These are phyloP conservation scores for Cordyceps militaris DNA, from an alignment of 2,329 filamentous ascomycete species.

Conservation along the genomic window DNA sequence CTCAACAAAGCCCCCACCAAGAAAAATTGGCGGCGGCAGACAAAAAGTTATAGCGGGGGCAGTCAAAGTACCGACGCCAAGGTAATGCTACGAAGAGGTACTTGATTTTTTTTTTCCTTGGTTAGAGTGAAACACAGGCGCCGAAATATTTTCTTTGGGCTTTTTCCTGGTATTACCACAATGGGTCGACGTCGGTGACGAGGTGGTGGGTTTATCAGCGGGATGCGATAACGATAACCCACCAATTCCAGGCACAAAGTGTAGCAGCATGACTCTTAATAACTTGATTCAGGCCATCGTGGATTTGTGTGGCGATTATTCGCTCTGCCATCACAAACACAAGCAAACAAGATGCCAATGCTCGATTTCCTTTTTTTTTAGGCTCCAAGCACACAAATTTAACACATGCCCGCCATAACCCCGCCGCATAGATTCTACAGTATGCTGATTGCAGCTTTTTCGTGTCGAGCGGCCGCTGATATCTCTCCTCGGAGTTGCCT, in stretches of 20 bases:
- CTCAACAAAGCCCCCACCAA: conserved; percentile 9
- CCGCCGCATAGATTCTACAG: neutral
- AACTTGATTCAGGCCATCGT: neutral
- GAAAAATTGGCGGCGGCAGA: conserved; percentile 10
- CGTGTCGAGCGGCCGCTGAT: no score
- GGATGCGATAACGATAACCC: conserved; percentile 36
- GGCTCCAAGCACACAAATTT: neutral
- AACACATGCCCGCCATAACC: neutral
- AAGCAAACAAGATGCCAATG: neutral
- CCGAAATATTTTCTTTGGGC: neutral
- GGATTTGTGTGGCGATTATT: neutral
- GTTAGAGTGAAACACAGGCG: neutral
- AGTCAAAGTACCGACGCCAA: neutral
- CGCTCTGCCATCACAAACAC: neutral
- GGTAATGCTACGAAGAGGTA: neutral
- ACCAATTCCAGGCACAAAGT: conserved; percentile 7
- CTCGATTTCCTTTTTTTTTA: neutral
- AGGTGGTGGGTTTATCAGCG: conserved; percentile 19
- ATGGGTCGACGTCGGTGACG: neutral
- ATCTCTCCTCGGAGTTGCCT: no score
- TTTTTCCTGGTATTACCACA: neutral
- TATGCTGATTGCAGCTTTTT: no score
- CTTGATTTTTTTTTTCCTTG: neutral
- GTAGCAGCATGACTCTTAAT: neutral
- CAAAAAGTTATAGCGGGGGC: neutral